A percentile compares a stretch with the other conserved stretches of the same genome.
Evolutionary conservation across 1,139 yeast species (phyloP).

Genomic region (Scheffersomyces illinoinensis): DNA sequence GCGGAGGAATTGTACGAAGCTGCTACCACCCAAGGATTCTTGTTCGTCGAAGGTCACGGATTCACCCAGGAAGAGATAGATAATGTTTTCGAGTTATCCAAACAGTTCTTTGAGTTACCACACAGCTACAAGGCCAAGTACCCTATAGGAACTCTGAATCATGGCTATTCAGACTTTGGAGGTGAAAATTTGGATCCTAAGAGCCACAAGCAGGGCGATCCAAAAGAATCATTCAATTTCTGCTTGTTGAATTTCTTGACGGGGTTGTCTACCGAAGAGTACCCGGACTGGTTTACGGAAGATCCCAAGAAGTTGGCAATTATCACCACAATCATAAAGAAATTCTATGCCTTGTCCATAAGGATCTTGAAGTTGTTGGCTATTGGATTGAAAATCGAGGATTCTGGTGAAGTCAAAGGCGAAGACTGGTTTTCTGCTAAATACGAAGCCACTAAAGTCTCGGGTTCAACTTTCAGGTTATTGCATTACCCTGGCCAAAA

Average conservation of each 20-base stretch:
- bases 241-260: conserved; percentile 39
- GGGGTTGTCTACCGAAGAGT: conserved; percentile 32
- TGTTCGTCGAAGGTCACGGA: conserved; percentile 72
- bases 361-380: conserved; percentile 54
- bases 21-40: conserved; percentile 68
- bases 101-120: conserved; percentile 56
- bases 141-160: conserved; percentile 52
- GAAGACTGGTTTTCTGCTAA: conserved; percentile 61
- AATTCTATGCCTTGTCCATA: conserved; percentile 45
- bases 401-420: conserved; percentile 28
- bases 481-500: conserved; percentile 69
- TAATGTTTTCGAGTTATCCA: conserved; percentile 51
- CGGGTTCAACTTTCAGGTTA: conserved; percentile 68
- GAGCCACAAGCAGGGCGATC: conserved; percentile 54
- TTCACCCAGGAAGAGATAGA: conserved; percentile 61
- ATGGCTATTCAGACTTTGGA: conserved; percentile 63
- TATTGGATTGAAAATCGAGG: conserved; percentile 58
- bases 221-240: conserved; percentile 60
- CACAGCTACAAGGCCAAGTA: conserved; percentile 46
- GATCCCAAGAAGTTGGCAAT: conserved; percentile 31
- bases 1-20: conserved; percentile 60
- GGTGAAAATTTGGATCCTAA: conserved; percentile 61
- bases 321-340: conserved; percentile 31
- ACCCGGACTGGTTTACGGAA: conserved; percentile 47
- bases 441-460: conserved; percentile 47